Percentiles rank a stretch among this genome's conserved stretches.
These are phyloP conservation scores for Leonotis leonurus DNA, from an alignment of 257 asterid species.

Conservation along the genomic window DNA sequence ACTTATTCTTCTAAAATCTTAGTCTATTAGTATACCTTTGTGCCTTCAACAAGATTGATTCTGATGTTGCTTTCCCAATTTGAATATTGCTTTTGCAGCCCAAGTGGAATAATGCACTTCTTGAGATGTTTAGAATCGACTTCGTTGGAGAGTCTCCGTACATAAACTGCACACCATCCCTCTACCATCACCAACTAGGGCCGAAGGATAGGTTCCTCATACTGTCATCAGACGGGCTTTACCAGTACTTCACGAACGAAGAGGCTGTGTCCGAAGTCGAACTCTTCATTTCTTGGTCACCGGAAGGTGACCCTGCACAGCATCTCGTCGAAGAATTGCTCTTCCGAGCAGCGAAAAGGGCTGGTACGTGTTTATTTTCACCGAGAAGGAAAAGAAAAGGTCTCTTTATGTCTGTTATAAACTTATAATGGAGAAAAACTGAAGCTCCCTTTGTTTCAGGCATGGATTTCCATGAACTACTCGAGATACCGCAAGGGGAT, in stretches of 20 bases:
- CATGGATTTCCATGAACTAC: conserved; percentile 84
- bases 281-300: conserved; percentile 79
- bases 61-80: neutral
- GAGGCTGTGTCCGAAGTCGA: conserved; percentile 92
- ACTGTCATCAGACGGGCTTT: conserved; percentile 85
- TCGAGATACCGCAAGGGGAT: conserved; percentile 95
- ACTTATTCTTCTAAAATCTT: neutral
- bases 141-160: conserved; percentile 63
- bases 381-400: neutral
- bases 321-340: conserved; percentile 83
- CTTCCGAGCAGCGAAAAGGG: conserved; percentile 91
- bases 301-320: conserved; percentile 97
- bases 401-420: neutral
- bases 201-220: conserved; percentile 66
- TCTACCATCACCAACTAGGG: conserved; percentile 70
- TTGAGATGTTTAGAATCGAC: conserved; percentile 79
- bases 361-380: conserved; percentile 34
- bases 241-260: conserved; percentile 93
- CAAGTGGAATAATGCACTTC: conserved; percentile 85
- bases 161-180: conserved; percentile 66
- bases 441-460: conserved; percentile 35
- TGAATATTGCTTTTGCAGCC: conserved; percentile 49
- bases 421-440: neutral
- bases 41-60: neutral
- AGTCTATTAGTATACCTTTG: neutral